Evolutionary conservation across 306 rosid genomes (phyloP), one percentile per base, ranked within the genome.

Genomic region (Glycine latifolia): DNA sequence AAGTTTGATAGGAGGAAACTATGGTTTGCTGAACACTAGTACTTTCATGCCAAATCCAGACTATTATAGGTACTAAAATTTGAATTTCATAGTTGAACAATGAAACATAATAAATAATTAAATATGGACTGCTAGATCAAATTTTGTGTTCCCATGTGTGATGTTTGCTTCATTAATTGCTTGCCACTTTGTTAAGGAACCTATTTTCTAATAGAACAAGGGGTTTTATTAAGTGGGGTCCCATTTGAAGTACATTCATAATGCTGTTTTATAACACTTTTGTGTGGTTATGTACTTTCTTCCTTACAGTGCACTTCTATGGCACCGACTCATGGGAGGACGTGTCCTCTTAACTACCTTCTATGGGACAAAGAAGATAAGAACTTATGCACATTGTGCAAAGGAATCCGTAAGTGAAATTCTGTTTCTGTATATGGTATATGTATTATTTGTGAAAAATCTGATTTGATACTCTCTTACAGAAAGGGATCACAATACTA

Each of bases 301-400:
- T 20, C 11, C 7, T 60, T 71, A 66, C 89, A 95, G 99, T 72
- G 98, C 99, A 76, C 98, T 95, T 76, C 88, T 95, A 53, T 95
- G 96, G 96, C 97, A 93, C 78, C 85, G 89, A 49, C 88, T 96
- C 67, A 96, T 93, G 99, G 99, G 99, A 79, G 67, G 82, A 58
- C 90, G 88, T 10, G 97, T 90, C 33, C 86, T 93, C 3, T 73
- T 92, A 10, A 85, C 97, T 15, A 83, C 58, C 82, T 96, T 95
- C 82, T 73, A 53, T 6, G 97, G 94, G 75, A 84, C 98, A 0
- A 89, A 87, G 56, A 84, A 85, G 77, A 85, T 92, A 75, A 87
- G 97, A 69, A 89, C 97, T 74, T 96, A 96, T 60, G 87, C 98
- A 5, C 99, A 96, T 79, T 92, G 99, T 50, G 90, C 99, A 72